Percentiles rank a stretch among this genome's conserved stretches.
These are phyloP conservation scores for Podospora bellae-mahoneyi DNA, from an alignment of 495 filamentous ascomycete species.

Conservation along the genomic window DNA sequence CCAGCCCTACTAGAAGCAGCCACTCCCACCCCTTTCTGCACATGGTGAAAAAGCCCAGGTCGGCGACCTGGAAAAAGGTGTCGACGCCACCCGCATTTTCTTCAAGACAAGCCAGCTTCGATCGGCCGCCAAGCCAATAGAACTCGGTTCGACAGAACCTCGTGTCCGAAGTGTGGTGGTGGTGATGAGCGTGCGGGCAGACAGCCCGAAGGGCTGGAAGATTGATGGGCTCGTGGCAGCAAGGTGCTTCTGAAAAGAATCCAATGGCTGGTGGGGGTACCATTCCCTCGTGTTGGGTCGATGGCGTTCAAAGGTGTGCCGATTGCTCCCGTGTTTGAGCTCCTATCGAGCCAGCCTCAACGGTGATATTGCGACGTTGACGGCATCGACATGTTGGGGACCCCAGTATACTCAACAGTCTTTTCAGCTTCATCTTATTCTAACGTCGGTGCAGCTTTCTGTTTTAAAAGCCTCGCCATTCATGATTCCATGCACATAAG, in stretches of 20 bases:
- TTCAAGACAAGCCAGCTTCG: neutral
- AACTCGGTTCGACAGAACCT: conserved; percentile 10
- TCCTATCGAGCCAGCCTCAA: neutral
- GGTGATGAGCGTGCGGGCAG: neutral
- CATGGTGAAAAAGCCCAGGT: conserved; percentile 6
- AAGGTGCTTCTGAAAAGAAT: neutral
- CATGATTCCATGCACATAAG: conserved; percentile 17
- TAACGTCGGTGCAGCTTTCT: conserved; percentile 9
- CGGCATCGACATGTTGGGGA: neutral
- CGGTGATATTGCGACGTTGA: neutral
- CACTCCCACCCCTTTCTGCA: neutral
- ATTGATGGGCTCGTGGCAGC: neutral
- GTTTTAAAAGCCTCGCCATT: conserved; percentile 14
- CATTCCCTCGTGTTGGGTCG: conserved; percentile 4
- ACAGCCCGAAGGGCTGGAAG: neutral
- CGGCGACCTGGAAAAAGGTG: neutral
- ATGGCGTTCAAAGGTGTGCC: neutral
- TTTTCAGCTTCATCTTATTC: conserved; percentile 11
- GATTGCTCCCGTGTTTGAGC: neutral
- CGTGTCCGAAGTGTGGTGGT: conserved; percentile 1
- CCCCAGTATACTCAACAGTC: neutral
- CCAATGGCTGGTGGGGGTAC: neutral
- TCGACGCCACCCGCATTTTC: conserved; percentile 7
- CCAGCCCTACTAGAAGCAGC: conserved; percentile 9
- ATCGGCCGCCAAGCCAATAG: conserved; percentile 19